Evolutionary conservation across 2,329 filamentous ascomycete genomes (phyloP), one percentile per base, ranked within the genome.

Genomic region (Calonectria henricotiae): DNA sequence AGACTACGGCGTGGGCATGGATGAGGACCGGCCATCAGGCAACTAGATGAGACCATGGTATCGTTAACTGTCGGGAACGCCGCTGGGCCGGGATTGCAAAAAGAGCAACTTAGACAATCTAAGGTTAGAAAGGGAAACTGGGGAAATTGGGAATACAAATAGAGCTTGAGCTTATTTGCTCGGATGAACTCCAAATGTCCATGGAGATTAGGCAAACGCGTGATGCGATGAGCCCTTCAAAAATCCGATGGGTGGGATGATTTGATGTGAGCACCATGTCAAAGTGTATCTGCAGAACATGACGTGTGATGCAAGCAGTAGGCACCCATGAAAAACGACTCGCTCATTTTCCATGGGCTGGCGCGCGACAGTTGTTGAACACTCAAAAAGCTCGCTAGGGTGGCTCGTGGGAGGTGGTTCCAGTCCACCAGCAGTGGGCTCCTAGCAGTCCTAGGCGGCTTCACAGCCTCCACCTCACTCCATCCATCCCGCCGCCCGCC

Each of bases 1-100:
- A 67, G 75, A 75, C n/a, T 72, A 70, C 35, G 71, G 66, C 3
- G 64, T 51, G 35, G 54, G 71, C 30, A 60, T 63, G 64, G 69
- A 51, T 55, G 67, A 68, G 47, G 17, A 75, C 49, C 66, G 65
- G 25, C 66, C 67, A 37, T 73, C 70, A 2, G 64, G 32, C 39
- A 58, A 66, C 27, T 66, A 54, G 39, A 20, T 20, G 13, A 15
- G 17, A 13, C 46, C 47, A 11, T 32, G 9, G 15, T 43, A 13
- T 12, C 27, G 47, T 51, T 51, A 47, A 32, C 32, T 17, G 47
- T 51, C 47, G 27, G 44, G 17, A 41, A 17, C 37, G 51, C 23
- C 65, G 49, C 13, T 54, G 32, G 37, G 23, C 41, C 58, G 46
- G 37, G 47, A 65, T 55, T 65, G 27, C 23, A 25, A 20, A 27